phyloP scores from a whole-genome alignment of 495 filamentous ascomycete species.

The Neurospora tetraspora region DNA sequence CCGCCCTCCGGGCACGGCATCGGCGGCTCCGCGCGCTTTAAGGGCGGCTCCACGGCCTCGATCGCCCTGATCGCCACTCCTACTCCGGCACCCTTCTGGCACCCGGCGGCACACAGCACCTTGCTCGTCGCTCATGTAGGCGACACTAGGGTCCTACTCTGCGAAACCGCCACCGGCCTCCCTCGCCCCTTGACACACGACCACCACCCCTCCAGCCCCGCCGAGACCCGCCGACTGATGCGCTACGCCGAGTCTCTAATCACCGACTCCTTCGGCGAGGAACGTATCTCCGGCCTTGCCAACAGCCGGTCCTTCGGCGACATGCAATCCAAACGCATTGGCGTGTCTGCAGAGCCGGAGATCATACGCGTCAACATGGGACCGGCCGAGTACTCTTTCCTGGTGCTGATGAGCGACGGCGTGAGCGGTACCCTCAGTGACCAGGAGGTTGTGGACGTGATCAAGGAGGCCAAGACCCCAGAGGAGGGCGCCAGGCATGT shows the following conservation, averaged over 20 bases:
- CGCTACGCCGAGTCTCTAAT: constrained; percentile 73
- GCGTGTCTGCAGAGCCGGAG: constrained; percentile 89
- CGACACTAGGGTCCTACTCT: constrained; percentile 84
- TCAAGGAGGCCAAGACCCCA: constrained; percentile 87
- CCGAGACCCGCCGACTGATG: constrained; percentile 71
- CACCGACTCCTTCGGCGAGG: constrained; percentile 94
- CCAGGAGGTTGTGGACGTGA: constrained; percentile 89
- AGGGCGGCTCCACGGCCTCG: constrained; percentile 84
- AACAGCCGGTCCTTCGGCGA: constrained; percentile 94
- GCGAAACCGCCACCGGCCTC: constrained; percentile 65
- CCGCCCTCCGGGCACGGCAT: constrained; percentile 46
- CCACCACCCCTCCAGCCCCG: constrained; percentile 81
- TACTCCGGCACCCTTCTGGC: constrained; percentile 87
- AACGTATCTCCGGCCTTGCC: constrained; percentile 85
- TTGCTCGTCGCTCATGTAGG: constrained; percentile 86
- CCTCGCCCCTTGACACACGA: constrained; percentile 73
- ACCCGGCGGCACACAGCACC: constrained; percentile 72
- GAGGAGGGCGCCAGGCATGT: constrained; percentile 73
- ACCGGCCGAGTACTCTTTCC: constrained; percentile 75
- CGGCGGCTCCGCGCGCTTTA: constrained; percentile 65
- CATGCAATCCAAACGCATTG: constrained; percentile 79
- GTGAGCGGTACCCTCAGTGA: constrained; percentile 73
- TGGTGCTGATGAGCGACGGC: constrained; percentile 82
- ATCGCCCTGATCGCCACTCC: constrained; percentile 85
- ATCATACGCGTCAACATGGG: constrained; percentile 60